A percentile compares a stretch with the other conserved stretches of the same genome.
Conservation (phyloP, 352 stramenopile genomes). For the Plasmopara muralis region DNA sequence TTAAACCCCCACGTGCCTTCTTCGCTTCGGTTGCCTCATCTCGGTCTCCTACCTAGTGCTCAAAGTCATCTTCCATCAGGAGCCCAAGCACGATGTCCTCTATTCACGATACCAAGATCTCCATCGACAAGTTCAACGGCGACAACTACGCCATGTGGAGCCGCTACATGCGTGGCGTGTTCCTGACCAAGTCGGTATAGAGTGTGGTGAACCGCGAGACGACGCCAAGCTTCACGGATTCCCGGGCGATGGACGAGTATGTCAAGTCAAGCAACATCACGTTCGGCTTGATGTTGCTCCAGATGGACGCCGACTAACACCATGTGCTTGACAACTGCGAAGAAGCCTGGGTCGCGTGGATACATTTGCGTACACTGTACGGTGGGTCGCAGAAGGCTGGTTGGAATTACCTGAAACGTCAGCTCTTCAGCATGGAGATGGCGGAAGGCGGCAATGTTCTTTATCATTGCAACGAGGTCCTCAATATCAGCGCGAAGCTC, state of each 20-base stretch:
- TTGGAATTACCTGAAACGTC: neutral
- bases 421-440: neutral
- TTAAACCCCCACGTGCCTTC: no score
- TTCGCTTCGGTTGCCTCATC: no score
- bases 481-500: neutral
- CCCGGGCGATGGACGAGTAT: no score
- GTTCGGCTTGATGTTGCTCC: no score
- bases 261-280: no score
- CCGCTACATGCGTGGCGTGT: neutral
- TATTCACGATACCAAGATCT: neutral
- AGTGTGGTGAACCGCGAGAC: neutral
- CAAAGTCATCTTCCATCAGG: neutral
- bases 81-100: neutral
- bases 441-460: neutral
- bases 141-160: neutral
- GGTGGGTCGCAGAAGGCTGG: neutral
- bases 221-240: no score
- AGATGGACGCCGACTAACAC: no score
- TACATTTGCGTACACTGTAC: neutral
- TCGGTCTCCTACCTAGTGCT: no score
- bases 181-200: neutral
- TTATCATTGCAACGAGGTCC: constrained; percentile 6
- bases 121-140: neutral
- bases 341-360: neutral
- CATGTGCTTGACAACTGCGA: no score